phyloP scores from a whole-genome alignment of 2,329 filamentous ascomycete genomes.

The Fonsecaea pedrosoi region DNA sequence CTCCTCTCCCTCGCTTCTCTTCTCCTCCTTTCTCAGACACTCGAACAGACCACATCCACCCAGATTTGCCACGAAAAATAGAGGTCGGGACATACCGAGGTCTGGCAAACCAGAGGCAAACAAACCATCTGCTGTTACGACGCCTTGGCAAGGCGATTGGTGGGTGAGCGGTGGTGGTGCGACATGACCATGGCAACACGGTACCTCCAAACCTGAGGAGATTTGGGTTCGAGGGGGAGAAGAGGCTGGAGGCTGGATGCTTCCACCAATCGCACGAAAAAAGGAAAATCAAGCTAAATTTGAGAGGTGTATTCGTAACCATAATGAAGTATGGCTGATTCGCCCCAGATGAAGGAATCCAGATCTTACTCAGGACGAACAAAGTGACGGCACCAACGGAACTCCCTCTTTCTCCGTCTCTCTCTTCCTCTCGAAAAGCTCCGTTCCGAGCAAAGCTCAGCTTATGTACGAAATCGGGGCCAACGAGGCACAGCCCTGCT shows the following conservation, averaged over 20 bases:
- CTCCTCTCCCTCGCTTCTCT: not conserved
- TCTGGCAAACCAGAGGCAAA: not conserved
- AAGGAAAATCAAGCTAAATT: not conserved
- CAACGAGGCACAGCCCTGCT: constrained; percentile 16
- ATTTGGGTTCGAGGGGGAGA: not conserved
- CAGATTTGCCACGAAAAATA: not conserved
- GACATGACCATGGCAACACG: not conserved
- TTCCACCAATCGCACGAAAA: not conserved
- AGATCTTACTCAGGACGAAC: not conserved
- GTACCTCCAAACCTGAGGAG: not conserved
- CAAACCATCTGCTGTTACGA: not conserved
- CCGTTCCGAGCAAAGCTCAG: not conserved
- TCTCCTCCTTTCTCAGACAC: not conserved
- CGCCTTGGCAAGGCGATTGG: not conserved
- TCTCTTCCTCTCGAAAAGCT: too few relatives aligned
- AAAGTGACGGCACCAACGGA: too few relatives aligned
- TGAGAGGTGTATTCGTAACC: not conserved
- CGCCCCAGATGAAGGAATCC: not conserved
- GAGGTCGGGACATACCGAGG: not conserved
- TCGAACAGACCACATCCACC: not conserved
- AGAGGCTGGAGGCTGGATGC: not conserved
- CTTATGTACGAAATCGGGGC: not conserved
- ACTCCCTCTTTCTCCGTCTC: too few relatives aligned
- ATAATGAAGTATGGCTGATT: not conserved
- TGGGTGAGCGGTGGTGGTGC: not conserved